Evolutionary conservation across 306 rosid species (phyloP), one percentile per base, ranked within the genome.

Genomic region (Castanospermum australe): DNA sequence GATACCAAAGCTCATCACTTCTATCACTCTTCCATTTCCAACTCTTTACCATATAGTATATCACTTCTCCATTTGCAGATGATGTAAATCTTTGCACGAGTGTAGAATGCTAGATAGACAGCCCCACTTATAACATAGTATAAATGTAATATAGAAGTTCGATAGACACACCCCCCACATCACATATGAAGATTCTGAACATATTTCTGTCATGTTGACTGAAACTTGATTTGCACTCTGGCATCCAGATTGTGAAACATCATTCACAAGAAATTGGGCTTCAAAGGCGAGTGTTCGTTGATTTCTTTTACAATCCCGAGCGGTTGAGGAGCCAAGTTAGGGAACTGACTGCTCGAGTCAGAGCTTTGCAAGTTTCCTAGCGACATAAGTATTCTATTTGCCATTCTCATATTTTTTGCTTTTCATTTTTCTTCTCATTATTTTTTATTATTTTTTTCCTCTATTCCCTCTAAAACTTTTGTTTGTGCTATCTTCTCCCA

Each of bases 231-330:
- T 47, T 76, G 0, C 44, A 15, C 38, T 50, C 4, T 78, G 63
- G 12, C 65, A 56, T 71, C 82, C 91, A 95, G 99, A 95, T 95
- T 79, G 97, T 95, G 35, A 95, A 92, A 72, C 99, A 92, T 85
- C 99, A 91, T 71, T 82, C 95, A 30, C 91, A 92, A 79, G 99
- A 93, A 81, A 90, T 89, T 60, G 93, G 90, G 62, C 94, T 91
- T 64, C 99, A 93, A 84, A 87, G 99, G 60, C 83, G 96, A 18
- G 98, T 95, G 45, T 93, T 90, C 4, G 97, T 91, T 9, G 98
- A 95, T 86, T 95, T 95, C 93, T 95, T 95, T 55, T 91, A 97
- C 89, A 93, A 95, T 86, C 94, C 99, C 0, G 99, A 95, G 71
- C 90, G 96, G 7, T 50, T 90, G 82, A 91, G 92, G 90, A 91